These are phyloP conservation scores for Inga oerstediana DNA, from an alignment of 306 rosid species.

Conservation along the genomic window DNA sequence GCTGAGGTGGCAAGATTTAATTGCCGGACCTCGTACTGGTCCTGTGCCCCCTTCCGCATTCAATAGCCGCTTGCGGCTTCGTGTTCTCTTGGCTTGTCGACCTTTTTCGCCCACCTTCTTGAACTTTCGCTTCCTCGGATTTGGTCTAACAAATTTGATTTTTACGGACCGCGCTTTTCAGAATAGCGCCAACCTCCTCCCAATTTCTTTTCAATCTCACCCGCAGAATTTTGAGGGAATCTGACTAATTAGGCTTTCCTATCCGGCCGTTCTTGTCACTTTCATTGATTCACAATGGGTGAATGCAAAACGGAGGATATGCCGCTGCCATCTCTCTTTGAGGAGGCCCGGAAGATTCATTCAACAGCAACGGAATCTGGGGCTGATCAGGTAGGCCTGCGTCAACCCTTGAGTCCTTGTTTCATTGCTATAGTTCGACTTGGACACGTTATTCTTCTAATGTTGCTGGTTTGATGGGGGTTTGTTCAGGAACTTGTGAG, in stretches of 20 bases:
- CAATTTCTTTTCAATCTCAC: background rate
- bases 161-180: background rate
- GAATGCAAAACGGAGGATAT: slow-evolving; percentile 63
- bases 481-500: slow-evolving; percentile 59
- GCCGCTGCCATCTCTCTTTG: slow-evolving; percentile 77
- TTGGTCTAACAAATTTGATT: background rate
- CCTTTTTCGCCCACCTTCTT: slow-evolving; percentile 6
- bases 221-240: background rate
- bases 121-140: background rate
- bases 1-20: slow-evolving; percentile 4
- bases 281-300: slow-evolving; percentile 29
- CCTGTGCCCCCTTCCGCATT: slow-evolving; percentile 14
- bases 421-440: background rate
- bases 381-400: slow-evolving; percentile 65
- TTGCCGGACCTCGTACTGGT: background rate
- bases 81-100: background rate
- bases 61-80: background rate
- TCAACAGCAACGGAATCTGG: slow-evolving; percentile 60
- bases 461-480: background rate
- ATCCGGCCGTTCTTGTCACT: background rate
- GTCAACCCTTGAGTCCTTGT: background rate
- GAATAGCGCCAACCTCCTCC: background rate
- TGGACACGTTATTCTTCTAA: background rate
- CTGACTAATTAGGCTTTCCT: background rate
- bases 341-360: slow-evolving; percentile 82